phyloP scores from a whole-genome alignment of 2,329 filamentous ascomycete species.

The Dothidotthia symphoricarpi region DNA sequence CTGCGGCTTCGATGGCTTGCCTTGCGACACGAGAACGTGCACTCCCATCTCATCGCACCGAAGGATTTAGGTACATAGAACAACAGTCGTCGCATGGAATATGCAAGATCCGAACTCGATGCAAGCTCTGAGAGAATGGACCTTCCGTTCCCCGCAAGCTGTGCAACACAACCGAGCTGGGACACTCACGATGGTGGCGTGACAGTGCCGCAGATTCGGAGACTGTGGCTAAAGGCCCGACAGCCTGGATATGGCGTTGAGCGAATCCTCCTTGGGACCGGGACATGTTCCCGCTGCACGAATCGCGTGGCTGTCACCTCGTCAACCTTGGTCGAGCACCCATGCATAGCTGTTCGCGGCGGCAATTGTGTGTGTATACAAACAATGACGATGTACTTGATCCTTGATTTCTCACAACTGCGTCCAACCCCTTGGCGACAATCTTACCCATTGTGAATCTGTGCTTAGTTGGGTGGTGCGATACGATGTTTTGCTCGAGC shows the following conservation, averaged over 20 bases:
- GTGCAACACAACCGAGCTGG: constrained; percentile 24
- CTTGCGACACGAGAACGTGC: no score
- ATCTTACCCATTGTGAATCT: not conserved
- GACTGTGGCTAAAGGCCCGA: constrained; percentile 32
- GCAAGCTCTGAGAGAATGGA: no score
- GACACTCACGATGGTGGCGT: constrained; percentile 35
- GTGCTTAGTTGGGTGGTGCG: not conserved
- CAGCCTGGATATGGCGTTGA: constrained; percentile 32
- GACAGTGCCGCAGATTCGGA: constrained; percentile 38
- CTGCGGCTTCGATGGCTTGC: no score
- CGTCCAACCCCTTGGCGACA: no score
- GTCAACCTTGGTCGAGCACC: constrained; percentile 18
- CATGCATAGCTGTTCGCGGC: not conserved
- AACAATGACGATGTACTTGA: no score
- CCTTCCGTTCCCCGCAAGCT: constrained; percentile 16
- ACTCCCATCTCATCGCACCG: no score
- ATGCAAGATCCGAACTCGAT: no score
- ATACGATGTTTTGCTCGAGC: no score
- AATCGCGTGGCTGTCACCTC: constrained; percentile 35
- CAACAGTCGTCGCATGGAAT: no score
- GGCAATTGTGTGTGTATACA: no score
- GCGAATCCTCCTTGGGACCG: constrained; percentile 19
- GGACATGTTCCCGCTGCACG: constrained; percentile 28
- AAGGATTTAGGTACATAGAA: no score
- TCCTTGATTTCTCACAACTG: no score